Conservation (phyloP, 2,329 filamentous ascomycete genomes). For the Scytalidium sp. region DNA sequence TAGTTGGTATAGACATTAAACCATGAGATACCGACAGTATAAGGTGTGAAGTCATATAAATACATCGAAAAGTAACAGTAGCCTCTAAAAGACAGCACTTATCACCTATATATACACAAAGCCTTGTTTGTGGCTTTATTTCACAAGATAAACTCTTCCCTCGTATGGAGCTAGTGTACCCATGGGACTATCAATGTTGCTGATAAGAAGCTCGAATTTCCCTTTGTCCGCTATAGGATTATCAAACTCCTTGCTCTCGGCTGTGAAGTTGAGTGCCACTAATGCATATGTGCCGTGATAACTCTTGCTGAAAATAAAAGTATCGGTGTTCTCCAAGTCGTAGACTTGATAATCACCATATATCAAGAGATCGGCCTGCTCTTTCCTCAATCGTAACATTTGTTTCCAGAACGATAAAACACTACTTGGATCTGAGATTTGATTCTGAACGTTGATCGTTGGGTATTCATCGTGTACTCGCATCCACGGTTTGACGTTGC, state of each 20-base stretch:
- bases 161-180: slow-evolving; percentile 26
- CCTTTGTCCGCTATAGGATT: slow-evolving; percentile 14
- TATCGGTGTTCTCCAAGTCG: slow-evolving; percentile 42
- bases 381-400: slow-evolving; percentile 23
- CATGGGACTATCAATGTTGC: slow-evolving; percentile 17
- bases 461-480: slow-evolving; percentile 51
- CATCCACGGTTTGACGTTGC: slow-evolving; percentile 55
- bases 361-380: slow-evolving; percentile 59
- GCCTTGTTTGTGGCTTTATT: too few relatives aligned
- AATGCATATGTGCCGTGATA: slow-evolving; percentile 29
- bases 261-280: slow-evolving; percentile 46
- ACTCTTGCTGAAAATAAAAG: slow-evolving; percentile 43
- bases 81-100: too few relatives aligned
- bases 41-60: too few relatives aligned
- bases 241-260: slow-evolving; percentile 24
- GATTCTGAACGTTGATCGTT: slow-evolving; percentile 54
- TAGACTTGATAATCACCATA: slow-evolving; percentile 56
- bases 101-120: too few relatives aligned
- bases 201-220: slow-evolving; percentile 24
- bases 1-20: too few relatives aligned
- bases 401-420: slow-evolving; percentile 27
- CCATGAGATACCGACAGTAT: too few relatives aligned
- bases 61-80: too few relatives aligned
- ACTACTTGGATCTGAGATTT: slow-evolving; percentile 29
- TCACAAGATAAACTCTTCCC: slow-evolving; percentile 28